A percentile compares a stretch with the other conserved stretches of the same genome.
phyloP scores from a whole-genome alignment of 148 eudicot species.

The Silene conica region DNA sequence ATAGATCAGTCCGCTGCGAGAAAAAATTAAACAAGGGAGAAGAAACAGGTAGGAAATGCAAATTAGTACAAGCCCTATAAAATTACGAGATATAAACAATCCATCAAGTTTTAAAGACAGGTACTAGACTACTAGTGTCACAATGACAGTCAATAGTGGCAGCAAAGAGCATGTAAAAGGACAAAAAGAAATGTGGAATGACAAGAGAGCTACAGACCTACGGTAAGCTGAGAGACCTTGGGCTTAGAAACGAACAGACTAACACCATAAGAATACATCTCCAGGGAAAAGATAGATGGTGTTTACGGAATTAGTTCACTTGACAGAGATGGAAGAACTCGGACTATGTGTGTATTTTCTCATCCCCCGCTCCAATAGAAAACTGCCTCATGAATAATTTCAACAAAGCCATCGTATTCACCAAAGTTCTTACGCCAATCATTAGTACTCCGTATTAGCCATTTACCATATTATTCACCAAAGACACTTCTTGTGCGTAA shows the following conservation, averaged over 20 bases:
- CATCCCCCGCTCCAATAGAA: background rate
- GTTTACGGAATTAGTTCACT: background rate
- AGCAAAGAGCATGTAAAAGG: background rate
- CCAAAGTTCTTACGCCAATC: slow-evolving; percentile 2
- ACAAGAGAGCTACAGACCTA: background rate
- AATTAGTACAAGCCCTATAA: background rate
- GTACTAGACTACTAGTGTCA: background rate
- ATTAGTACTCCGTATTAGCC: background rate
- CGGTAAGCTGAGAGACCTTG: background rate
- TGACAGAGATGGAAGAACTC: background rate
- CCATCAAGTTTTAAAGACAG: no score
- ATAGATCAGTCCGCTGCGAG: slow-evolving; percentile 66
- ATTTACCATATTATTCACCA: no score
- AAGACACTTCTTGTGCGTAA: no score
- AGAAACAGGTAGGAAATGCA: background rate
- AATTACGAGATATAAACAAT: background rate
- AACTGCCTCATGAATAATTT: background rate
- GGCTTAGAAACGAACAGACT: background rate
- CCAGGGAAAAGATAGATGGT: background rate
- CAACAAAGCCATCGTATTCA: background rate
- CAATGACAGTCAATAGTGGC: background rate
- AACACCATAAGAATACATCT: background rate
- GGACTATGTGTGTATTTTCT: background rate
- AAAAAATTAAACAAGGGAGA: background rate
- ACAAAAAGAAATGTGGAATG: background rate